A percentile compares a stretch with the other conserved stretches of the same genome.
These are phyloP conservation scores for Claviceps digitariae DNA, from an alignment of 2,329 filamentous ascomycete genomes.

Conservation along the genomic window DNA sequence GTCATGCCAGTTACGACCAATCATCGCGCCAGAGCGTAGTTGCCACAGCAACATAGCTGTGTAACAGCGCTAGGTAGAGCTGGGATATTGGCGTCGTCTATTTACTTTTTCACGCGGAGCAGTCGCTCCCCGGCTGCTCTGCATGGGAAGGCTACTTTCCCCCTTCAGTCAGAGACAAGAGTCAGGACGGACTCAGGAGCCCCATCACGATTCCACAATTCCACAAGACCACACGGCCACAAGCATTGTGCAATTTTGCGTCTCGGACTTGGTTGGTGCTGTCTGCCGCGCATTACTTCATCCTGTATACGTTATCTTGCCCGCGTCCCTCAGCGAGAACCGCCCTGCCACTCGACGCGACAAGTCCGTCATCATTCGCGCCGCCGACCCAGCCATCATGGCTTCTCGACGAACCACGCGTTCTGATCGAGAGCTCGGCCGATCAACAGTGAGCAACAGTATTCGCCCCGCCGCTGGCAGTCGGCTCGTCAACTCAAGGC, in stretches of 20 bases:
- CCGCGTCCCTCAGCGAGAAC: not conserved
- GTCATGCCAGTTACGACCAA: too few species aligned
- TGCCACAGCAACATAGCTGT: not conserved
- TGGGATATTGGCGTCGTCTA: not conserved
- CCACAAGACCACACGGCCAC: too few species aligned
- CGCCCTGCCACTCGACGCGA: not conserved
- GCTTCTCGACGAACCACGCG: conserved; percentile 8
- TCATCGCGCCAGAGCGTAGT: not conserved
- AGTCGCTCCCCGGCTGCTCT: too few species aligned
- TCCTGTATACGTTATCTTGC: not conserved
- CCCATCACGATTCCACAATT: not conserved
- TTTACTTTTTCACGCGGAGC: not conserved
- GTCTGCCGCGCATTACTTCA: not conserved
- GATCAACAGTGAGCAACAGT: conserved; percentile 3
- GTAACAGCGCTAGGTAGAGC: too few species aligned
- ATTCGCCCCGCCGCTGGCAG: conserved; percentile 2
- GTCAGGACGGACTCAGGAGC: not conserved
- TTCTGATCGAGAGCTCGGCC: conserved; percentile 6
- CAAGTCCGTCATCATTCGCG: not conserved
- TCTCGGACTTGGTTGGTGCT: not conserved
- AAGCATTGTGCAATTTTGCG: not conserved
- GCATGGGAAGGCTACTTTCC: too few species aligned
- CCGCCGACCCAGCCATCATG: conserved; percentile 3
- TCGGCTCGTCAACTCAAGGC: conserved; percentile 1
- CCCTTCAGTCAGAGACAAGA: too few species aligned